Evolutionary conservation across 805 yeast genomes (phyloP).

Genomic region (Blastobotrys robertii): DNA sequence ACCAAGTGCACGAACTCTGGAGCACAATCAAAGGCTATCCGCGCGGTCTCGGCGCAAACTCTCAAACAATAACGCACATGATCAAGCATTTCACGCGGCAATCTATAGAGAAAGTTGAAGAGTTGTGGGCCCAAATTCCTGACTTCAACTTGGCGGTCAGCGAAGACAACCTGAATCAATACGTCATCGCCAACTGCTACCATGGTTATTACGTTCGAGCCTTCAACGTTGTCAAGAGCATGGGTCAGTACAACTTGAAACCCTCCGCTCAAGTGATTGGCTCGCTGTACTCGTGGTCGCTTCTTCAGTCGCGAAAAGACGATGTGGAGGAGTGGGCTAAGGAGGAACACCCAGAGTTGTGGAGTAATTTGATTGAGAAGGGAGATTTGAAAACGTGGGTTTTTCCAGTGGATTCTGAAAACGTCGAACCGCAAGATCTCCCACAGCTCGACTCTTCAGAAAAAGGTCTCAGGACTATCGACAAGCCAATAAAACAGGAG

Average conservation of each 20-base stretch:
- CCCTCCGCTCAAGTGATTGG: conserved; percentile 21
- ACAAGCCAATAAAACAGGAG: no score
- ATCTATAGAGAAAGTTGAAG: conserved; percentile 44
- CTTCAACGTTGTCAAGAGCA: conserved; percentile 36
- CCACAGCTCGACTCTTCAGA: no score
- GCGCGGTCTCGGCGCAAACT: conserved; percentile 41
- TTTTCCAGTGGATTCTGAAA: conserved; percentile 24
- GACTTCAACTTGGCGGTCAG: conserved; percentile 43
- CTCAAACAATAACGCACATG: conserved; percentile 59
- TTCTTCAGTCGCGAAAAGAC: conserved; percentile 29
- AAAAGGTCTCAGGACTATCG: no score
- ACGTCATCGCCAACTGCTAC: conserved; percentile 59
- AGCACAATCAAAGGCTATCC: conserved; percentile 48
- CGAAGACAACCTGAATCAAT: conserved; percentile 45
- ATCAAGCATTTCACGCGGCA: conserved; percentile 50
- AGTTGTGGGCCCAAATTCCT: conserved; percentile 52
- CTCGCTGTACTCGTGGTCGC: conserved; percentile 35
- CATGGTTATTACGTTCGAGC: conserved; percentile 54
- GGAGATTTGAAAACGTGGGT: conserved; percentile 23
- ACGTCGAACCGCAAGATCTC: conserved; percentile 17
- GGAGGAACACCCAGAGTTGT: conserved; percentile 26
- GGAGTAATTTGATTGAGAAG: conserved; percentile 30
- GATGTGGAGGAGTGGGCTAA: conserved; percentile 34
- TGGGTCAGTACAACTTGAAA: conserved; percentile 31
- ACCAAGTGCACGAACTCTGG: conserved; percentile 51